A percentile compares a stretch with the other conserved stretches of the same genome.
Evolutionary conservation across 208 protist species (phyloP).

Genomic region (Angomonas deanei): DNA sequence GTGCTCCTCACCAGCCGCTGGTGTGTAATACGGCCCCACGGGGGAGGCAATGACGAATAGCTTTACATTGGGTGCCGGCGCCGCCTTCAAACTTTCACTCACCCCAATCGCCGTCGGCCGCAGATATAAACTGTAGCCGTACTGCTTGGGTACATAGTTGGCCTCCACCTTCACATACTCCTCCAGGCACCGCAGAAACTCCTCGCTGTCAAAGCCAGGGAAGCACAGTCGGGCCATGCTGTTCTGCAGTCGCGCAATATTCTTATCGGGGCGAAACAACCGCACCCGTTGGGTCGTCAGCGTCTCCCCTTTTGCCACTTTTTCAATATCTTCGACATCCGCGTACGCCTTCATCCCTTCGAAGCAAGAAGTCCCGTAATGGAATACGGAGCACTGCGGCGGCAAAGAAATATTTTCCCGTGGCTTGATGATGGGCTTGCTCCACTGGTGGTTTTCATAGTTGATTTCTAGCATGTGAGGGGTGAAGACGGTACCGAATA

Average conservation of each 20-base stretch:
- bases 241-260: slow-evolving; percentile 87
- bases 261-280: slow-evolving; percentile 96
- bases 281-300: slow-evolving; percentile 41
- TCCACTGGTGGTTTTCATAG: slow-evolving; percentile 80
- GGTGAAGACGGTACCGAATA: slow-evolving; percentile 93
- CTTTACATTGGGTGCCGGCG: slow-evolving; percentile 31
- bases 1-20: background rate
- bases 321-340: slow-evolving; percentile 59
- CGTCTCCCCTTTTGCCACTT: slow-evolving; percentile 23
- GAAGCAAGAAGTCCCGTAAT: slow-evolving; percentile 95
- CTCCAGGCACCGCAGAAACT: slow-evolving; percentile 90
- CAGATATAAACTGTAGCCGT: slow-evolving; percentile 97
- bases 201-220: slow-evolving; percentile 84
- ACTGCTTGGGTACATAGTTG: slow-evolving; percentile 88
- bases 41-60: slow-evolving; percentile 96
- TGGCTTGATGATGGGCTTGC: slow-evolving; percentile 59
- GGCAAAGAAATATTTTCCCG: slow-evolving; percentile 81
- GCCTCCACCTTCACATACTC: slow-evolving; percentile 91
- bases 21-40: slow-evolving; percentile 97
- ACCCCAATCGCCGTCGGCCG: slow-evolving; percentile 96
- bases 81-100: slow-evolving; percentile 60
- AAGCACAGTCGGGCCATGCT: slow-evolving; percentile 90
- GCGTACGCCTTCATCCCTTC: slow-evolving; percentile 99
- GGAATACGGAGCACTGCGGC: slow-evolving; percentile 86
- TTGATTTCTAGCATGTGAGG: slow-evolving; percentile 96